Evolutionary conservation across 371 early-diverging fungal genomes (phyloP), one percentile per base, ranked within the genome.

Genomic region (Saksenaea vasiformis): DNA sequence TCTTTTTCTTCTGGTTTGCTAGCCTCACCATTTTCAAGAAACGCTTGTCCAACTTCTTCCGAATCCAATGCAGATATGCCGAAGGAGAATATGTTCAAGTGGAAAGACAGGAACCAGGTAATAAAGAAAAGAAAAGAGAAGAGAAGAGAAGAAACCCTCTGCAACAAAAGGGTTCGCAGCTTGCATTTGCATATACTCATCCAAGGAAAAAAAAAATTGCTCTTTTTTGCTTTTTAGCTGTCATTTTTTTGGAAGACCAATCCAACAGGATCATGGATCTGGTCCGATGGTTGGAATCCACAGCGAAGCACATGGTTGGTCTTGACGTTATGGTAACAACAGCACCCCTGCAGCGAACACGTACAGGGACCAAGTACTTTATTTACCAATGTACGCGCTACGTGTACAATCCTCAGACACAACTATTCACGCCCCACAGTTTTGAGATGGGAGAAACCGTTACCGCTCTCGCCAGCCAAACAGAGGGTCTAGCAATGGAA

Each of bases 331-430:
- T 69, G 11, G 73, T 83, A 28, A 66, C 78, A 1, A 82, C 89
- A 5, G 70, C 73, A 9, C 70, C 59, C 1, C 70, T 89, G 15
- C 56, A 73, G 17, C 28, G 65, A 10, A 87, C 87, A 4, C 61
- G 66, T 36, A 70, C 71, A n/a, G 83, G 82, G 14, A 73, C 85
- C 3, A 67, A 69, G 26, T 92, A 81, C 73, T 87, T 92, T 60
- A 87, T 85, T 60, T 87, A 87, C 71, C 90, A 90, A 66, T 90
- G 90, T 67, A 85, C 88, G 35, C 83, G 92, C 56, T 92, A 90
- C 69, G 79, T 92, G 19, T 85, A 74, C 58, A 80, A 87, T 61
- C 66, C 64, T 0, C 69, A 70, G 7, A 66, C 69, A 14, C 63
- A 58, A 15, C 63, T 65, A 39, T 92, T 86, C 68, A 77, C 74